Conservation (phyloP, 2,329 filamentous ascomycete genomes). For the Alternaria brassicicola region DNA sequence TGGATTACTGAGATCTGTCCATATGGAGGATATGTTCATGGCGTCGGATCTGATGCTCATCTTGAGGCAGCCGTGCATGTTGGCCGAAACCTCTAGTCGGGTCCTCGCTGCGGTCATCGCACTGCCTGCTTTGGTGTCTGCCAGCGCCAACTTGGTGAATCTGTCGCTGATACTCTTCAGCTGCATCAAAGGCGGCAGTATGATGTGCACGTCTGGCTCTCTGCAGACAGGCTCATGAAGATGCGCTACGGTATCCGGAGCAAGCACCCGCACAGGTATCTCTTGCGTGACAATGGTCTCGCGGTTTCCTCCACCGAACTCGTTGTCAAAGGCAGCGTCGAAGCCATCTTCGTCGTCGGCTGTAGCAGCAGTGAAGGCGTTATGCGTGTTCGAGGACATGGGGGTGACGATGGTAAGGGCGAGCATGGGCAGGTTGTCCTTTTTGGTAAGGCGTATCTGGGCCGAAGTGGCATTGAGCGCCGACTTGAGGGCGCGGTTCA, state of each 20-base stretch:
- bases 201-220: constrained; percentile 92
- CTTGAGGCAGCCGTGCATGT: constrained; percentile 88
- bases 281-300: constrained; percentile 95
- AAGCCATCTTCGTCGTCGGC: constrained; percentile 36
- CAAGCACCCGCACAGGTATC: constrained; percentile 90
- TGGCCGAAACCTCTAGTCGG: constrained; percentile 85
- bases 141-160: constrained; percentile 78
- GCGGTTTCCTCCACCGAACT: constrained; percentile 63
- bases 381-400: constrained; percentile 58
- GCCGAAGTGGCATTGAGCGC: constrained; percentile 81
- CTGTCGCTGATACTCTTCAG: constrained; percentile 94
- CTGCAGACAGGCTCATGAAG: constrained; percentile 90
- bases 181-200: constrained; percentile 83
- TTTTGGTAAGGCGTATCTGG: constrained; percentile 89
- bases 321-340: constrained; percentile 33
- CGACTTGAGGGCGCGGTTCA: constrained; percentile 90
- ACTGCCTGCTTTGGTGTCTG: constrained; percentile 46
- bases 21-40: constrained; percentile 82
- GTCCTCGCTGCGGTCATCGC: constrained; percentile 37
- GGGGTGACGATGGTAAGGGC: constrained; percentile 88
- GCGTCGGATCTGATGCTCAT: constrained; percentile 83
- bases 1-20: constrained; percentile 86
- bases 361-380: constrained; percentile 39
- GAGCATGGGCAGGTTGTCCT: constrained; percentile 82
- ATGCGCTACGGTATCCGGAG: constrained; percentile 82